Percentiles rank a stretch among this genome's conserved stretches.
phyloP scores from a whole-genome alignment of 345 rosid species.

The Lepidium africanum region DNA sequence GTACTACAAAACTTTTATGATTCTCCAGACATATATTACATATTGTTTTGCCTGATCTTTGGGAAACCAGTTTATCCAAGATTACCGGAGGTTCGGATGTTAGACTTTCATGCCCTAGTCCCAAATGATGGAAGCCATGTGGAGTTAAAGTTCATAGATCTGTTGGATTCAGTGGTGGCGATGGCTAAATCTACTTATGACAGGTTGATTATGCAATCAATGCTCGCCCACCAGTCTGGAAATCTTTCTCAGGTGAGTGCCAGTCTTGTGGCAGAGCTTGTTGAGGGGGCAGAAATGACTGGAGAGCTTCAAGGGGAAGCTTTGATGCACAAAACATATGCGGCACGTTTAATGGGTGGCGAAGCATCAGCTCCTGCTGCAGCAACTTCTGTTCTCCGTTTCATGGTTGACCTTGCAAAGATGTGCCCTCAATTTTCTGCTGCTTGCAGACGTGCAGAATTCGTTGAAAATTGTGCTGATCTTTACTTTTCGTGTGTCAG shows the following conservation, averaged over 20 bases:
- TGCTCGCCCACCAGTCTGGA: constrained; percentile 90
- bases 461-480: constrained; percentile 86
- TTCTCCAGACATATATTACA: constrained; percentile 97
- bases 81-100: constrained; percentile 97
- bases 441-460: constrained; percentile 86
- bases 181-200: constrained; percentile 98
- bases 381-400: constrained; percentile 90
- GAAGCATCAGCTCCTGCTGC: constrained; percentile 99
- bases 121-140: constrained; percentile 73
- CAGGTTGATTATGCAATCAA: constrained; percentile 72
- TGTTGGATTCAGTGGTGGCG: constrained; percentile 82
- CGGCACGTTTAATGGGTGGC: constrained; percentile 97
- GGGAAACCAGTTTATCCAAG: constrained; percentile 97
- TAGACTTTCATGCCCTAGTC: constrained; percentile 96
- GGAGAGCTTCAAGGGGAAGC: constrained; percentile 99
- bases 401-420: constrained; percentile 99
- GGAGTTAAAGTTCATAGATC: constrained; percentile 88
- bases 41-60: constrained; percentile 87
- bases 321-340: constrained; percentile 99
- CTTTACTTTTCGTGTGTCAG: constrained; percentile 95
- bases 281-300: constrained; percentile 85
- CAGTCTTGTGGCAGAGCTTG: constrained; percentile 88
- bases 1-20: constrained; percentile 95
- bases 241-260: constrained; percentile 84
- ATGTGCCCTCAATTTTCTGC: constrained; percentile 93